A percentile compares a stretch with the other conserved stretches of the same genome.
Evolutionary conservation across 129 eudicot genomes (phyloP).

Genomic region (Ambrosia artemisiifolia): DNA sequence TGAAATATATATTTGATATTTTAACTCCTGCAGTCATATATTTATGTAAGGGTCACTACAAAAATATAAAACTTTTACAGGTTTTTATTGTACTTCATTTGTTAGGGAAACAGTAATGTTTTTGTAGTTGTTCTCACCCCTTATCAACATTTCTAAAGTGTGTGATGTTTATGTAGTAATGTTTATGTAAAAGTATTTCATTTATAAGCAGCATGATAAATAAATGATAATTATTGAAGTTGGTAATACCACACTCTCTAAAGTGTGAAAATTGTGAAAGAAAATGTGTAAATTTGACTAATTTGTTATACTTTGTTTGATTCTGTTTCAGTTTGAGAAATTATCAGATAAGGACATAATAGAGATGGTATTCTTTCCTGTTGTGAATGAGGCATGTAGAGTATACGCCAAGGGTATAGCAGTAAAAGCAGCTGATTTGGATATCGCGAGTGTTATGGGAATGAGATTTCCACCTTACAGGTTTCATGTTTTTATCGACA

Average conservation of each 20-base stretch:
- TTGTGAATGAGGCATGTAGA: constrained; percentile 89
- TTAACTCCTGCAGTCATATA: neutral
- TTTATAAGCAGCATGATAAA: neutral
- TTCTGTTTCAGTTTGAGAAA: constrained; percentile 51
- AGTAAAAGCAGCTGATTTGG: constrained; percentile 84
- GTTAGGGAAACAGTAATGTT: neutral
- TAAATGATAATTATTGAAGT: neutral
- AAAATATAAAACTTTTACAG: neutral
- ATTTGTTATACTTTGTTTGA: neutral
- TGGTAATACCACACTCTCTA: neutral
- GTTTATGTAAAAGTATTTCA: neutral
- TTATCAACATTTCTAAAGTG: neutral
- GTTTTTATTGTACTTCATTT: neutral
- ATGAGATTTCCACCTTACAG: constrained; percentile 98
- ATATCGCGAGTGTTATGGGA: constrained; percentile 88
- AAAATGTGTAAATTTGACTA: neutral
- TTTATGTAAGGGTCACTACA: neutral
- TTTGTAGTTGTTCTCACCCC: neutral
- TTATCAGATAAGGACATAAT: constrained; percentile 83
- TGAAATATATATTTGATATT: neutral
- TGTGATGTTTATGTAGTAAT: too few species aligned
- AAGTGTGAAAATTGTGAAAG: neutral
- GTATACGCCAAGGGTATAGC: constrained; percentile 90
- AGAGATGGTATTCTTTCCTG: constrained; percentile 93
- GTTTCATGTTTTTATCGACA: constrained; percentile 31